Evolutionary conservation across 768 basidiomycete species (phyloP), one percentile per base, ranked within the genome.

Genomic region (Kwoniella heveanensis): DNA sequence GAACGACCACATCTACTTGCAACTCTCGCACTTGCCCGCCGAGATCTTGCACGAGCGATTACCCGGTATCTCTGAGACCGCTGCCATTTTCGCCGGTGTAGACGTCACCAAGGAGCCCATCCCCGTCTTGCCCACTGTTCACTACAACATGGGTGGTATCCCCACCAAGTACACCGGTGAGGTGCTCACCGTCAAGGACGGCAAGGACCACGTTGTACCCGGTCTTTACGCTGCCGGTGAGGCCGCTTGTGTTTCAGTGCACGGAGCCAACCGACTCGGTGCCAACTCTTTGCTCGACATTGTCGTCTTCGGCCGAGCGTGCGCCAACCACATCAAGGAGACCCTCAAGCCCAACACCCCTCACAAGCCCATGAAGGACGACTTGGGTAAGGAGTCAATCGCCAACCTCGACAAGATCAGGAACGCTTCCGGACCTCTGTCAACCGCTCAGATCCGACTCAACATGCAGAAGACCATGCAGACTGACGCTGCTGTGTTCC

Each of bases 381-480:
- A 95, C 70, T 88, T 92, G 68, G 95, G 96, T 58, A 83, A 92
- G 53, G 80, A 88, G 64, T 89, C 86, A 74, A 86, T 98, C 60
- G 90, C 89, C 71, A 89, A 89, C 82, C 83, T 98, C 75, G 96
- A 98, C 83, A 65, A 85, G 88, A 72, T 69, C 72, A 87, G 92
- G 72, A 90, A 85, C 54, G 83, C 92, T 9, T 84, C 87, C 68
- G 96, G 96, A 26, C 84, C 89, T 25, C 85, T 90, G 74, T 84
- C 90, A 30, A 99, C 96, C 36, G 88, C 92, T 15, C 86, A 93
- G 76, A 89, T 98, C 77, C 86, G 96, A 67, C 80, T 96, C 54
- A 88, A 91, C 77, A 92, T 99, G 92, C 96, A 99, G 81, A 98
- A 97, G 84, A 91, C 92, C 39, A 98, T 98, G 94, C 93, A 98